Evolutionary conservation across 108 stramenopile genomes (phyloP).

Genomic region (Cyclotella kingstonii): DNA sequence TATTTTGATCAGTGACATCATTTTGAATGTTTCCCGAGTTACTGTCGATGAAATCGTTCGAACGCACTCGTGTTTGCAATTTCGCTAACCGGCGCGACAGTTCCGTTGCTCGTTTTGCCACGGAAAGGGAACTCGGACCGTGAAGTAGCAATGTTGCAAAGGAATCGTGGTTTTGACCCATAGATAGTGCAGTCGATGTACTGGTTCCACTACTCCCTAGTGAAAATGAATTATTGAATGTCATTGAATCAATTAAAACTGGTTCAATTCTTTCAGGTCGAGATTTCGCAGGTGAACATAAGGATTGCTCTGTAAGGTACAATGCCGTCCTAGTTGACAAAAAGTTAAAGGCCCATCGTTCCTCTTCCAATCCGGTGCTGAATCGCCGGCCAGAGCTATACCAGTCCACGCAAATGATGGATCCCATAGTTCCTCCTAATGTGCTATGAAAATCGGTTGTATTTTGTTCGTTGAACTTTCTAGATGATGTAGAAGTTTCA

Average conservation of each 20-base stretch:
- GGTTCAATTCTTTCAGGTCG: background rate
- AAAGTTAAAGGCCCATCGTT: slow-evolving; percentile 43
- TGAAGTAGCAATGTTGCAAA: slow-evolving; percentile 40
- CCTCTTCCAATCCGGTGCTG: slow-evolving; percentile 37
- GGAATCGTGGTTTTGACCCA: slow-evolving; percentile 32
- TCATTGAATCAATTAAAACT: slow-evolving; percentile 30
- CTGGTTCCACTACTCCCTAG: background rate
- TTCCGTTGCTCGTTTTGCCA: slow-evolving; percentile 21
- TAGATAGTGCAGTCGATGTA: slow-evolving; percentile 15
- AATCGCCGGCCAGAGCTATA: slow-evolving; percentile 30
- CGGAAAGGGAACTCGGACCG: slow-evolving; percentile 27
- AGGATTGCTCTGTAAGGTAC: slow-evolving; percentile 20
- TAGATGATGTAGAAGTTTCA: too few species aligned
- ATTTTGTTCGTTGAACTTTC: too few species aligned
- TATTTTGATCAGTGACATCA: background rate
- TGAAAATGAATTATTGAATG: slow-evolving; percentile 23
- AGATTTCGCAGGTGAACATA: background rate
- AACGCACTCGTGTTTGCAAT: slow-evolving; percentile 20
- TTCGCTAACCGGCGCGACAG: slow-evolving; percentile 19
- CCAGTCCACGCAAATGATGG: slow-evolving; percentile 42
- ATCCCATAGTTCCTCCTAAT: too few species aligned
- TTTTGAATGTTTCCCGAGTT: background rate
- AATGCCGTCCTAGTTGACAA: slow-evolving; percentile 37
- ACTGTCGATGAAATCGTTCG: background rate
- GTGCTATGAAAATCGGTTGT: too few species aligned